Evolutionary conservation across 139 green algal genomes (phyloP).

Genomic region (Astrephomene gubernaculifera): DNA sequence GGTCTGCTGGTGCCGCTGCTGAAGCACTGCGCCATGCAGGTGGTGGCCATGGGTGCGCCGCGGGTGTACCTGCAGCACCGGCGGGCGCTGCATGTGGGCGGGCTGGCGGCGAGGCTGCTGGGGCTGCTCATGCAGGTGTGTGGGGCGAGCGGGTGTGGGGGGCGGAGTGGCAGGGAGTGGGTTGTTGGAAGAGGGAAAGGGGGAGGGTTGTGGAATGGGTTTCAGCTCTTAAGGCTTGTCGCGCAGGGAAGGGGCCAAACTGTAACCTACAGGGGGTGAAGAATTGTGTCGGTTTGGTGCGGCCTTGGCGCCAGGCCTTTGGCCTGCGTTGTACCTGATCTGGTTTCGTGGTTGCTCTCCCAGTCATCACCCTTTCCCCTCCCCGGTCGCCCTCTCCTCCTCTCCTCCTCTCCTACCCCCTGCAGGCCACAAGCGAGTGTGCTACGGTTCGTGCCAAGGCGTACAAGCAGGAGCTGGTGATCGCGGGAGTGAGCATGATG

Average conservation of each 20-base stretch:
- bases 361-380: no score
- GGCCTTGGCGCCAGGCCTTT: no score
- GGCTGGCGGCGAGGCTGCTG: neutral
- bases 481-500: slow-evolving; percentile 28
- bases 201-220: neutral
- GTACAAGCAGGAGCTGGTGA: slow-evolving; percentile 36
- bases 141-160: neutral
- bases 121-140: slow-evolving; percentile 37
- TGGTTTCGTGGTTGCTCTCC: no score
- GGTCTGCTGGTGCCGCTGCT: slow-evolving; percentile 23
- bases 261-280: no score
- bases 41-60: neutral
- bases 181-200: neutral
- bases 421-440: slow-evolving; percentile 37
- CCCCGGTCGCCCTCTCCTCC: no score
- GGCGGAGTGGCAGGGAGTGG: neutral
- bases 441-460: slow-evolving; percentile 30
- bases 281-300: no score
- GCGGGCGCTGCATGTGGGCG: neutral
- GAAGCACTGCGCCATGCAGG: slow-evolving; percentile 13
- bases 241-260: no score
- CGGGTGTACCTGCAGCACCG: slow-evolving; percentile 16
- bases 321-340: no score
- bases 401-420: no score
- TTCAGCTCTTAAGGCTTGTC: no score